Evolutionary conservation across 176 grass and related monocot genomes (phyloP).

Genomic region (Ensete glaucum): DNA sequence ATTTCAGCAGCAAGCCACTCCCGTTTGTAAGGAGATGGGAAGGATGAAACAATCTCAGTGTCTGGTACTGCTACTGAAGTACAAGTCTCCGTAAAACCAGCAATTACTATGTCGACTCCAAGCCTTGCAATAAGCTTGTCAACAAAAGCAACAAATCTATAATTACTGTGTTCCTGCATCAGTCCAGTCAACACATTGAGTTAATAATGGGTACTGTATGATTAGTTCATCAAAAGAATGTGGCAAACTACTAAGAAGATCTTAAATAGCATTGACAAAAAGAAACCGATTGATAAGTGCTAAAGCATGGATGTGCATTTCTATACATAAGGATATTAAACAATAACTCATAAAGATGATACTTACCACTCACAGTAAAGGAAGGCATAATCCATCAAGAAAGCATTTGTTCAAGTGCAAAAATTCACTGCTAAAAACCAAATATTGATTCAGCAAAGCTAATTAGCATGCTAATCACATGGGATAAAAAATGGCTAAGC

Average conservation of each 20-base stretch:
- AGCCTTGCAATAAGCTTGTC: slow-evolving; percentile 64
- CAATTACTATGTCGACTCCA: slow-evolving; percentile 61
- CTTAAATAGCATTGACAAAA: not conserved
- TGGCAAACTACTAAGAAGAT: not conserved
- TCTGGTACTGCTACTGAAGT: slow-evolving; percentile 19
- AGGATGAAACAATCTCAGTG: slow-evolving; percentile 19
- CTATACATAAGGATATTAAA: not conserved
- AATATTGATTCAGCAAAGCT: too few species aligned
- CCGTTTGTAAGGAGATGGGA: slow-evolving; percentile 34
- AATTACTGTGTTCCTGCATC: slow-evolving; percentile 50
- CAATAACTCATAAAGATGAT: too few species aligned
- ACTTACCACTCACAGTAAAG: too few species aligned
- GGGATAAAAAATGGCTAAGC: too few species aligned
- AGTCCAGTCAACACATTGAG: not conserved
- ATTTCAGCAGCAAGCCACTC: slow-evolving; percentile 85
- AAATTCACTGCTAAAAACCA: not conserved
- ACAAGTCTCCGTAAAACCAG: slow-evolving; percentile 44
- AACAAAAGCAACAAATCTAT: slow-evolving; percentile 61
- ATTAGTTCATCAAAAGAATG: not conserved
- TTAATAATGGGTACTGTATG: not conserved
- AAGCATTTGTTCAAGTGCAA: not conserved
- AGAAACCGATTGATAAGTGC: not conserved
- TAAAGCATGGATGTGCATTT: not conserved
- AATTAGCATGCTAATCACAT: too few species aligned
- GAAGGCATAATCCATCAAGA: not conserved